Evolutionary conservation across 768 basidiomycete species (phyloP).

Genomic region (Lactarius hatsudake): DNA sequence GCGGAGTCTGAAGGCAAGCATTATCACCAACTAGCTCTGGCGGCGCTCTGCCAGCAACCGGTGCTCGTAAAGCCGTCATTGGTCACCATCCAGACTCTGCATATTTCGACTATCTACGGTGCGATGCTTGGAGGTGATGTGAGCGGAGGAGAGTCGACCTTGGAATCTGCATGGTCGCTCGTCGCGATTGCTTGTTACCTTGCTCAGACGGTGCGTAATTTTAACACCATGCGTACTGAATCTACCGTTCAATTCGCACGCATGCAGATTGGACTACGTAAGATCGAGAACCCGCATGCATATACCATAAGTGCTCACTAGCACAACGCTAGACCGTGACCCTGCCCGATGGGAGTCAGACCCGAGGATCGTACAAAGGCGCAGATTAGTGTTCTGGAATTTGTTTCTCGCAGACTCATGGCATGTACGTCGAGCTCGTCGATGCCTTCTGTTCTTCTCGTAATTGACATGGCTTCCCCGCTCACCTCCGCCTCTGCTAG

Average conservation of each 20-base stretch:
- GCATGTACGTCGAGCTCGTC: too few species aligned
- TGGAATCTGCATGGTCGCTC: conserved; percentile 70
- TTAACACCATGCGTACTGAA: not conserved
- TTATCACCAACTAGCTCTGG: conserved; percentile 58
- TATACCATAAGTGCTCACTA: conserved; percentile 2
- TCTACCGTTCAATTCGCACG: not conserved
- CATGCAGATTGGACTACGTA: conserved; percentile 62
- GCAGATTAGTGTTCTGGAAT: too few species aligned
- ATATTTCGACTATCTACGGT: conserved; percentile 66
- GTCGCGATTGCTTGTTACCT: conserved; percentile 64
- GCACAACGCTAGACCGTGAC: conserved; percentile 47
- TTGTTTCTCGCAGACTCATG: too few species aligned
- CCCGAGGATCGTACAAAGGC: too few species aligned
- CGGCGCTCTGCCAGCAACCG: conserved; percentile 61
- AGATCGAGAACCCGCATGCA: conserved; percentile 33
- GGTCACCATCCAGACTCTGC: conserved; percentile 69
- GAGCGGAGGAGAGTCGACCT: conserved; percentile 55
- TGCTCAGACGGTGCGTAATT: conserved; percentile 55
- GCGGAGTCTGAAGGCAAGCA: conserved; percentile 56
- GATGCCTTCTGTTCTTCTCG: too few species aligned
- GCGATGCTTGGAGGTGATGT: conserved; percentile 66
- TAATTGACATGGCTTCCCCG: too few species aligned
- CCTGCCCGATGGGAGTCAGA: too few species aligned
- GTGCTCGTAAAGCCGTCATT: conserved; percentile 70
- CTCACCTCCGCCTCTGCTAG: too few species aligned